phyloP scores from a whole-genome alignment of 768 basidiomycete genomes.

The Rhizopogon vinicolor region DNA sequence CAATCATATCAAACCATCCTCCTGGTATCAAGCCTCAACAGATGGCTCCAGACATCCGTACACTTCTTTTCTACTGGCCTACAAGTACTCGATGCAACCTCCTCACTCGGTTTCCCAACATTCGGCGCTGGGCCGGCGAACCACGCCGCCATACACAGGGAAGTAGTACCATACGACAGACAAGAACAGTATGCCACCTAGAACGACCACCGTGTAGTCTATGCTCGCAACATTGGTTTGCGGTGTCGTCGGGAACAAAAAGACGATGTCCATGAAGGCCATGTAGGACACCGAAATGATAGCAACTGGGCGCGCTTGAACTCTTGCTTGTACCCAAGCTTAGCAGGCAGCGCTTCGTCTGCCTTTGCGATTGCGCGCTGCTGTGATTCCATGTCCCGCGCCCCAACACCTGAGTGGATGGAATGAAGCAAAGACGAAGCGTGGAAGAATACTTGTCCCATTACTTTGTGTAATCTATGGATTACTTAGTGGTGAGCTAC shows the following conservation, averaged over 20 bases:
- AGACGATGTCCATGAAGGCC: slow-evolving; percentile 56
- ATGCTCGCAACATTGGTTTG: slow-evolving; percentile 29
- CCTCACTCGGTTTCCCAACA: slow-evolving; percentile 27
- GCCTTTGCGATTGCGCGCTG: slow-evolving; percentile 1
- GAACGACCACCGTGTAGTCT: slow-evolving; percentile 33
- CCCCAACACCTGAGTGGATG: no score
- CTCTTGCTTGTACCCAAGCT: slow-evolving; percentile 27
- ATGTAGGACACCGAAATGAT: slow-evolving; percentile 39
- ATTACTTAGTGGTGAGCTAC: no score
- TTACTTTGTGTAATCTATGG: no score
- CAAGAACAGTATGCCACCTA: slow-evolving; percentile 49
- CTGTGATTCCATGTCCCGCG: neutral
- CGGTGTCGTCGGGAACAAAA: slow-evolving; percentile 58
- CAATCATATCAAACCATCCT: no score
- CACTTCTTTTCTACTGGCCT: no score
- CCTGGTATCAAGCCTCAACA: no score
- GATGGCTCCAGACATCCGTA: no score
- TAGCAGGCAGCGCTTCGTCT: slow-evolving; percentile 15
- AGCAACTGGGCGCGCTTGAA: slow-evolving; percentile 29
- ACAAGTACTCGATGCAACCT: no score
- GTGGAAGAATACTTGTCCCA: no score
- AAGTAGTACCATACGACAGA: slow-evolving; percentile 56
- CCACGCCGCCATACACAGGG: slow-evolving; percentile 55
- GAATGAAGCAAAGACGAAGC: no score
- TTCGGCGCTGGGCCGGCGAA: slow-evolving; percentile 28